A percentile compares a stretch with the other conserved stretches of the same genome.
Evolutionary conservation across 352 stramenopile species (phyloP).

Genomic region (Globisporangium middletonii): DNA sequence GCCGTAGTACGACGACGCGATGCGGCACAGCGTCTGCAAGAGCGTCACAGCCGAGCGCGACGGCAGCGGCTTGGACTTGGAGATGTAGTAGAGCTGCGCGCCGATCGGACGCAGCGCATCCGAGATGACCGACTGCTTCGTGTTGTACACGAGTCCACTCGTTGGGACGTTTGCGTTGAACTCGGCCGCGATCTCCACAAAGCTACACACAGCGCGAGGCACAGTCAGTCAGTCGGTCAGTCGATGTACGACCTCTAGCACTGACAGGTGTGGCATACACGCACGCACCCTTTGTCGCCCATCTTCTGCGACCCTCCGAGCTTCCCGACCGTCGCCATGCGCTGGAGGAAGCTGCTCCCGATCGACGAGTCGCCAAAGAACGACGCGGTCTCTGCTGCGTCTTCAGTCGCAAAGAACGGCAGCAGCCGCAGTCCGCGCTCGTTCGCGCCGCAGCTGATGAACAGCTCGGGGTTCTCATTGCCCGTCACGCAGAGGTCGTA

Average conservation of each 20-base stretch:
- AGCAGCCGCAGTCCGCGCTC: slow-evolving; percentile 62
- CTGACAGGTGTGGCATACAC: too few relatives aligned
- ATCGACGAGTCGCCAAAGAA: slow-evolving; percentile 83
- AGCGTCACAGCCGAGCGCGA: slow-evolving; percentile 63
- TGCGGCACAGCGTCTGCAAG: slow-evolving; percentile 80
- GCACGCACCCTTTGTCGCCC: slow-evolving; percentile 62
- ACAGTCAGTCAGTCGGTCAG: neutral
- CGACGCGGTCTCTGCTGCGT: slow-evolving; percentile 53
- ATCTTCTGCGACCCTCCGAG: slow-evolving; percentile 41
- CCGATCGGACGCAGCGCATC: slow-evolving; percentile 77
- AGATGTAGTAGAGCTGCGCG: slow-evolving; percentile 73
- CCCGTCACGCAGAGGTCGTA: slow-evolving; percentile 78
- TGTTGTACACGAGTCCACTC: slow-evolving; percentile 81
- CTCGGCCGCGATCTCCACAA: slow-evolving; percentile 78
- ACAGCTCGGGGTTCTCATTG: slow-evolving; percentile 63
- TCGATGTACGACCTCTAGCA: too few relatives aligned
- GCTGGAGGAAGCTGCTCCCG: slow-evolving; percentile 70
- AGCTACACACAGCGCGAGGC: slow-evolving; percentile 22
- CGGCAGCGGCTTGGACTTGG: slow-evolving; percentile 57
- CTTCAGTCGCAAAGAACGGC: slow-evolving; percentile 68
- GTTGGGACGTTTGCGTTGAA: slow-evolving; percentile 89
- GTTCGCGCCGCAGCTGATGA: slow-evolving; percentile 64
- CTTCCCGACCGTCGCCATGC: slow-evolving; percentile 66
- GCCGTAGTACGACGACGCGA: slow-evolving; percentile 81
- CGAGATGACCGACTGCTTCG: slow-evolving; percentile 67